These are phyloP conservation scores for Breviolum minutum DNA, from an alignment of 73 alveolate species.

Conservation along the genomic window DNA sequence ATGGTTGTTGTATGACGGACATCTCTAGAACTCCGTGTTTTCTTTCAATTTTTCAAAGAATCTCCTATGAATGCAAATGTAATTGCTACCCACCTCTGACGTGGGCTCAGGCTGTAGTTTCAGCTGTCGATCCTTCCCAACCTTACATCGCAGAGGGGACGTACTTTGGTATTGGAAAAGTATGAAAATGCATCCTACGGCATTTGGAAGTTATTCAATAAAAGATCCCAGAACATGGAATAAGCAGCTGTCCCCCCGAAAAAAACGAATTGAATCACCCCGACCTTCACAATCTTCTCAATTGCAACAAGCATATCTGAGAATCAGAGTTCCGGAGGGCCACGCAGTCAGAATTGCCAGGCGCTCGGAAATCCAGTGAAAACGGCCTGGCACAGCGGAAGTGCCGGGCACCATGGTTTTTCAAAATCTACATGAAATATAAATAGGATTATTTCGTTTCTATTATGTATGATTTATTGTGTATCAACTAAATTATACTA, in stretches of 20 bases:
- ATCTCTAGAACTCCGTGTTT: neutral
- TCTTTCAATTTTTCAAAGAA: no score
- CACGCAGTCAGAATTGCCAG: slow-evolving; percentile 63
- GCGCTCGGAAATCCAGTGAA: slow-evolving; percentile 91
- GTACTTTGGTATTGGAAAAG: neutral
- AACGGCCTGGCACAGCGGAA: slow-evolving; percentile 89
- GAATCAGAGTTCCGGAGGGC: neutral
- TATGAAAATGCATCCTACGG: neutral
- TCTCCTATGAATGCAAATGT: no score
- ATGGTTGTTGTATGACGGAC: neutral
- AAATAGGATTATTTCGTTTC: no score
- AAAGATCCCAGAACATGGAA: no score
- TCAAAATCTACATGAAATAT: no score
- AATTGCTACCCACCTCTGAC: neutral
- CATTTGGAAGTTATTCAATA: neutral
- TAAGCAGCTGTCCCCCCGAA: no score
- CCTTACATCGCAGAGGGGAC: neutral
- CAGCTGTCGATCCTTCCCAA: slow-evolving; percentile 93
- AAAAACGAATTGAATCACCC: no score
- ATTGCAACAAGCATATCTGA: no score
- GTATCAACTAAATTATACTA: no score
- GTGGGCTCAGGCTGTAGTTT: slow-evolving; percentile 92
- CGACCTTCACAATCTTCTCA: no score
- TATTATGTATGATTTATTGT: no score
- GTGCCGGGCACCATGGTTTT: no score